Evolutionary conservation across 495 filamentous ascomycete genomes (phyloP).

Genomic region (Cenococcum geophilum): DNA sequence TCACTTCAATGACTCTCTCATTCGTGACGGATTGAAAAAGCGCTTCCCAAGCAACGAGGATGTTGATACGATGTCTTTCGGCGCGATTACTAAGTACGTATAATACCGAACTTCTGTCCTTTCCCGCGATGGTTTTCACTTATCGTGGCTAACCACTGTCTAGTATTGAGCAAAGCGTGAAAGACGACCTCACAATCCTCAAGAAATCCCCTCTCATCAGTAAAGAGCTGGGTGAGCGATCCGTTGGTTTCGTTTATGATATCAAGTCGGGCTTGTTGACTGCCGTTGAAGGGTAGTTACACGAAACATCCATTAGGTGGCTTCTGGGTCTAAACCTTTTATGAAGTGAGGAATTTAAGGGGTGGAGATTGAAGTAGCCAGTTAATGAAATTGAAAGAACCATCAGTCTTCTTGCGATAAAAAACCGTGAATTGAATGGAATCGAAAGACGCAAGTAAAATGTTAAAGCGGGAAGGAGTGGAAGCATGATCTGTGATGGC

Average conservation of each 20-base stretch:
- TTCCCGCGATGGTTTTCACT: neutral
- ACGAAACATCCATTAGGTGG: too few relatives aligned
- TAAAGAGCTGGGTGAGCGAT: neutral
- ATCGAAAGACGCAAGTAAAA: too few relatives aligned
- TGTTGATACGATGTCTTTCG: neutral
- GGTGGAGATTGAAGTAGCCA: too few relatives aligned
- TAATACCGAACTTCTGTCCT: neutral
- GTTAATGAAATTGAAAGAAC: too few relatives aligned
- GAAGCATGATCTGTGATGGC: too few relatives aligned
- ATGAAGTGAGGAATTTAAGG: too few relatives aligned
- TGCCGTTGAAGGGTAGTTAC: neutral
- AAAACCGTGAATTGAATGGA: too few relatives aligned
- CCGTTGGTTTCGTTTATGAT: neutral
- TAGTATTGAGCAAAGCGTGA: neutral
- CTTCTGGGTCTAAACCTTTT: too few relatives aligned
- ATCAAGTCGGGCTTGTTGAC: neutral
- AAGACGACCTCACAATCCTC: neutral
- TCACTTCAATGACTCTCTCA: neutral
- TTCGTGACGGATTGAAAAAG: neutral
- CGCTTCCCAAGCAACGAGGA: neutral
- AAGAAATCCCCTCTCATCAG: neutral
- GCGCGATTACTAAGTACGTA: neutral
- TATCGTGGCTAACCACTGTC: neutral
- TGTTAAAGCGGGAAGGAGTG: too few relatives aligned
- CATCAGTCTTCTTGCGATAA: too few relatives aligned